Evolutionary conservation across 2,329 filamentous ascomycete species (phyloP).

Genomic region (Graphiopsis chlorocephala): DNA sequence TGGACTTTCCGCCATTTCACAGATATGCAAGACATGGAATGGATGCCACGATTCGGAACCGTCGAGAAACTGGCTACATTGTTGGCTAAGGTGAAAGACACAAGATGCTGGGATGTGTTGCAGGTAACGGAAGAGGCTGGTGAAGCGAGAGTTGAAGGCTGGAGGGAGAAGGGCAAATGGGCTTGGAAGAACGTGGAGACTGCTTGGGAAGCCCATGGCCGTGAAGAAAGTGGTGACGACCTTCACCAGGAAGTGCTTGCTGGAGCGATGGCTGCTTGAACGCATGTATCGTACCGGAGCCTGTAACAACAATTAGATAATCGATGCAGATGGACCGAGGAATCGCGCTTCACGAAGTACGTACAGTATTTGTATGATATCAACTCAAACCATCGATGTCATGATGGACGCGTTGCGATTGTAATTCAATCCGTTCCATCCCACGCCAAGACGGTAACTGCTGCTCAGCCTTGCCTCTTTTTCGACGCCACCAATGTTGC

Average conservation of each 20-base stretch:
- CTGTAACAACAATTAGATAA: no score
- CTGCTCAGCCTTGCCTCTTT: no score
- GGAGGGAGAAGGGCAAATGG: constrained; percentile 26
- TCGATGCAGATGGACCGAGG: no score
- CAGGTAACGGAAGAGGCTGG: constrained; percentile 30
- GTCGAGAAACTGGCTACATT: constrained; percentile 27
- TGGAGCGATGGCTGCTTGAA: neutral
- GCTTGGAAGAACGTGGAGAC: constrained; percentile 19
- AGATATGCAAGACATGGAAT: constrained; percentile 33
- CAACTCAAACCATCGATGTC: no score
- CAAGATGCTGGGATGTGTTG: constrained; percentile 35
- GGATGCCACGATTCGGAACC: constrained; percentile 34
- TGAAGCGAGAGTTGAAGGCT: constrained; percentile 27
- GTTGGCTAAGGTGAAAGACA: constrained; percentile 29
- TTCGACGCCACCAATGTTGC: no score
- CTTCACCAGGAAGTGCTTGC: neutral
- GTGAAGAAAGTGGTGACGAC: neutral
- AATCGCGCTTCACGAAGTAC: no score
- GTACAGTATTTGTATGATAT: no score
- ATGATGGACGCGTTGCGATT: no score
- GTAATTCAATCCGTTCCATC: no score
- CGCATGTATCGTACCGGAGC: neutral
- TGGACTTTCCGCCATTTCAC: constrained; percentile 33
- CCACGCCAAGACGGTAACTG: no score
- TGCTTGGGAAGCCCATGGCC: neutral